Percentiles rank a stretch among this genome's conserved stretches.
Evolutionary conservation across 176 grass and related monocot genomes (phyloP).

Genomic region (Avena atlantica): DNA sequence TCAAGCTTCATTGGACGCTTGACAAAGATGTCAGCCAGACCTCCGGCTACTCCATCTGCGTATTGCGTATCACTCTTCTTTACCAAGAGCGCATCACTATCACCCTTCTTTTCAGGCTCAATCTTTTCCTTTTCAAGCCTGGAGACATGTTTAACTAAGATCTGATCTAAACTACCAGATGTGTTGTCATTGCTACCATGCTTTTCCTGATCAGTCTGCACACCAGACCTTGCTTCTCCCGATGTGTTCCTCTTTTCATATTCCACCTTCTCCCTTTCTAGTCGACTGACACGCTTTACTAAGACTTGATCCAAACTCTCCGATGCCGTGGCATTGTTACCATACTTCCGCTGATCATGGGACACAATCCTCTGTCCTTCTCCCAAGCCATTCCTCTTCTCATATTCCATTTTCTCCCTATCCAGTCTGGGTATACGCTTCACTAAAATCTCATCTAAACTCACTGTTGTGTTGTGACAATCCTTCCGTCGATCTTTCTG

Average conservation of each 20-base stretch:
- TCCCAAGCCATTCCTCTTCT: constrained; percentile 39
- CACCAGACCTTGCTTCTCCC: constrained; percentile 2
- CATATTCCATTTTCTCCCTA: constrained; percentile 66
- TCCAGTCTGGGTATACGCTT: constrained; percentile 78
- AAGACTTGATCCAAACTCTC: constrained; percentile 70
- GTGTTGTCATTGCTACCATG: neutral
- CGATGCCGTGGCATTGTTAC: constrained; percentile 1
- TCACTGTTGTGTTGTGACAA: neutral
- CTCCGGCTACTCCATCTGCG: constrained; percentile 11
- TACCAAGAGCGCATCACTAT: neutral
- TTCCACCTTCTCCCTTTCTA: constrained; percentile 64
- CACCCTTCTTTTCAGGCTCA: constrained; percentile 28
- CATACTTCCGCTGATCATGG: constrained; percentile 32
- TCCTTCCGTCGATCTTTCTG: constrained; percentile 42
- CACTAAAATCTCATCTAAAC: constrained; percentile 61
- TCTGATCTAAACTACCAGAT: constrained; percentile 58
- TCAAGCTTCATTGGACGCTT: constrained; percentile 60
- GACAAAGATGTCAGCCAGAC: constrained; percentile 64
- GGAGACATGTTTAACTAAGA: constrained; percentile 63
- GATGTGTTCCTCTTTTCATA: constrained; percentile 33
- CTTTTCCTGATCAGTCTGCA: constrained; percentile 11
- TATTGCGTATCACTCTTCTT: constrained; percentile 40
- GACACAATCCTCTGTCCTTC: constrained; percentile 37
- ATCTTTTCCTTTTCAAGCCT: constrained; percentile 70
- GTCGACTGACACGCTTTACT: constrained; percentile 57